Percentiles rank a stretch among this genome's conserved stretches.
These are phyloP conservation scores for Truncatella angustata DNA, from an alignment of 2,329 filamentous ascomycete species.

Conservation along the genomic window DNA sequence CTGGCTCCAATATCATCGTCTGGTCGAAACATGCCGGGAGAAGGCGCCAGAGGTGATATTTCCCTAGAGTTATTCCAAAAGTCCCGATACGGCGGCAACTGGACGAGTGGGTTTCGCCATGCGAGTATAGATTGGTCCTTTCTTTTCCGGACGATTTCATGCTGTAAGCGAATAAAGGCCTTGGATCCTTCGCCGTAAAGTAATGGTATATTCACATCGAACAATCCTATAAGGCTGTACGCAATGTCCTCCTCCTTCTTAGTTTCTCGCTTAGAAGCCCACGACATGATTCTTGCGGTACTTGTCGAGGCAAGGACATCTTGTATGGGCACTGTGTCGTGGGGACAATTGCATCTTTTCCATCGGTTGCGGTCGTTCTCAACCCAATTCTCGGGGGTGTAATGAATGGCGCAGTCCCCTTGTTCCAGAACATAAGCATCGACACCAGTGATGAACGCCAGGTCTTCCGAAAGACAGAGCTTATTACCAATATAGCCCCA, in stretches of 20 bases:
- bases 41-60: not conserved
- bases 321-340: not conserved
- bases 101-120: too few species aligned
- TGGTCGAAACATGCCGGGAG: not conserved
- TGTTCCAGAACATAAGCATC: not conserved
- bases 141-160: not conserved
- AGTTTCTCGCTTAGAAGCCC: not conserved
- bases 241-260: not conserved
- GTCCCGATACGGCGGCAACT: too few species aligned
- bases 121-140: not conserved
- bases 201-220: not conserved
- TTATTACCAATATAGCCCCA: not conserved
- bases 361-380: not conserved
- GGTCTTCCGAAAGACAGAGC: not conserved
- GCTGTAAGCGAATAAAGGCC: not conserved
- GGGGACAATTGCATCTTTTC: constrained; percentile 1
- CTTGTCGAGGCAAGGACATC: not conserved
- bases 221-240: not conserved
- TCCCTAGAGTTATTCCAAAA: not conserved
- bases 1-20: not conserved
- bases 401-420: not conserved
- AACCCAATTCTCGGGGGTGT: not conserved
- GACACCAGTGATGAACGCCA: not conserved
- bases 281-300: not conserved
- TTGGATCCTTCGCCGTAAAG: not conserved